Conservation (phyloP, 495 filamentous ascomycete genomes). For the Xylaria telfairii region DNA sequence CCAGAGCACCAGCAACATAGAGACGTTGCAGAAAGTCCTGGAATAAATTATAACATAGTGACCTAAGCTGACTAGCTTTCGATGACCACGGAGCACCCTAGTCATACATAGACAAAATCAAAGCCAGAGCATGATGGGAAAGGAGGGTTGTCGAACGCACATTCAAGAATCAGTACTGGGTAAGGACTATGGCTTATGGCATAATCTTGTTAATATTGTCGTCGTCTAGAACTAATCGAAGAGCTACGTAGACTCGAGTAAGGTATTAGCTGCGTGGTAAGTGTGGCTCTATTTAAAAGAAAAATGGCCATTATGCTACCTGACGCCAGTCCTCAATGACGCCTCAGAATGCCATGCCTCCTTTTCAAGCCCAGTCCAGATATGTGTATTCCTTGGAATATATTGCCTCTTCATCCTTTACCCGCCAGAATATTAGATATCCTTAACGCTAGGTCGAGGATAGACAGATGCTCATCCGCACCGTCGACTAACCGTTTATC, state of each 20-base stretch:
- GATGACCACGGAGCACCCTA: too few relatives aligned
- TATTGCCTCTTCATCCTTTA: conserved; percentile 30
- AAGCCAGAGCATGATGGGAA: too few relatives aligned
- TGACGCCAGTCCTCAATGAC: not conserved
- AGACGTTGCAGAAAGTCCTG: too few relatives aligned
- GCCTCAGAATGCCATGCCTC: conserved; percentile 5
- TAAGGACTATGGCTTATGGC: not conserved
- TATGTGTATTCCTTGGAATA: conserved; percentile 11
- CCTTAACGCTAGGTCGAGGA: conserved; percentile 82
- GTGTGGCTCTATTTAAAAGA: not conserved
- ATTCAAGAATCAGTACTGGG: too few relatives aligned
- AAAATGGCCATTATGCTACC: conserved; percentile 3
- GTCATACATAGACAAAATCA: too few relatives aligned
- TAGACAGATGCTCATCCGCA: conserved; percentile 92
- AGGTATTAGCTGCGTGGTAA: not conserved
- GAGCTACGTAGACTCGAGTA: not conserved
- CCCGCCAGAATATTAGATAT: conserved; percentile 75
- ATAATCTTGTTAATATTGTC: not conserved
- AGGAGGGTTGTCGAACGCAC: too few relatives aligned
- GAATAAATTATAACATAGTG: too few relatives aligned
- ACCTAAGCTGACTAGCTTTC: too few relatives aligned
- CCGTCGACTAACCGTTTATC: conserved; percentile 97
- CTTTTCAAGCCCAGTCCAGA: conserved; percentile 3
- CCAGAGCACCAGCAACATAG: too few relatives aligned
- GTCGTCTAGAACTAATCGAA: not conserved